Base-by-base conservation (phyloP, 192 early-diverging fungal species). In the Oehlia diaphana region DNA sequence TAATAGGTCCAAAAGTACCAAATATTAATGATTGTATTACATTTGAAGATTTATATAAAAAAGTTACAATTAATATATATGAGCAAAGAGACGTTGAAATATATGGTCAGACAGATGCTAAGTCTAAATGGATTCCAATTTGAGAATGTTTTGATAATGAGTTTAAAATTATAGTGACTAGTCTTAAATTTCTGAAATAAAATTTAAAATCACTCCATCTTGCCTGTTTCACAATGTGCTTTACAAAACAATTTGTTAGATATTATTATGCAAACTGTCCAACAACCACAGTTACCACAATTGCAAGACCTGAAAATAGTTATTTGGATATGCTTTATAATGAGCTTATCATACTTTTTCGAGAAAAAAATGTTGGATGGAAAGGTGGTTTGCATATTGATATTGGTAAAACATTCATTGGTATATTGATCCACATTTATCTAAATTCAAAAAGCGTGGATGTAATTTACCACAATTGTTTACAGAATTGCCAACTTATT, bases 191-290 rank as follows among this genome's bases (percentile, higher is more conserved):
- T 31, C 28, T 1, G 28, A 31, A 31, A 31, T 31, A 1, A 31
- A 31, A 1, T 31, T 31, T 1, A 31, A 31, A 31, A 31, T 31
- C 0, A 31, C 28, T 31, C 28, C 28, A 31, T 31, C 28, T 31
- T 31, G 0, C 1, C 28, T 1, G 1, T 31, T 1, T 1, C 28
- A 0, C 28, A 0, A 1, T 1, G 1, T 31, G 28, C 1, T 31
- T 31, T 31, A 31, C 28, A 31, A 31, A 31, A 0, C 0, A 31
- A 31, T 31, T 1, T 1, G 1, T 37, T 58, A 3, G 4, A 58
- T 16, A 58, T 58, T 16, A 58, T 58, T 58, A 58, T 58, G 2
- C 14, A 19, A 58, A 58, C 50, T 3, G 13, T 0, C 19, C 4
- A 16, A 58, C 14, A 58, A 16, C 3, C 14, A 58, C 14, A 58